These are phyloP conservation scores for Penicillium italicum DNA, from an alignment of 2,329 filamentous ascomycete species.

Conservation along the genomic window DNA sequence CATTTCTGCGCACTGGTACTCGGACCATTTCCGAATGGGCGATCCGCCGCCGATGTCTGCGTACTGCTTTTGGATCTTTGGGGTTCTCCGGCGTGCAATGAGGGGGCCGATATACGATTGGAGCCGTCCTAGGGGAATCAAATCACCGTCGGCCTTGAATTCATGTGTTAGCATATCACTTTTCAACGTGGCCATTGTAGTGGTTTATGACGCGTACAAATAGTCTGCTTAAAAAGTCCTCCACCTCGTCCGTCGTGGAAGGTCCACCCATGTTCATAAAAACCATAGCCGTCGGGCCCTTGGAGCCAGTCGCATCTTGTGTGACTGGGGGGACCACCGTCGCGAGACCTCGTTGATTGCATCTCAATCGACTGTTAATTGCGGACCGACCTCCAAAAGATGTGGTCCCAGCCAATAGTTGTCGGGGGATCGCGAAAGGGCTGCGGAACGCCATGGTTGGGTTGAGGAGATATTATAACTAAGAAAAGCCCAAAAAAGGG, in stretches of 20 bases:
- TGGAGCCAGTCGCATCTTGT: constrained; percentile 65
- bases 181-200: not conserved
- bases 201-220: constrained; percentile 62
- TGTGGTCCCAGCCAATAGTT: constrained; percentile 23
- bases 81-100: constrained; percentile 80
- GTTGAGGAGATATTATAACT: not conserved
- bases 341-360: constrained; percentile 45
- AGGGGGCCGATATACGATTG: constrained; percentile 88
- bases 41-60: constrained; percentile 94
- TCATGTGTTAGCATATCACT: not conserved
- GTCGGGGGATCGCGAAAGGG: constrained; percentile 32
- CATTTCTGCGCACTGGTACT: constrained; percentile 90
- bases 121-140: constrained; percentile 90
- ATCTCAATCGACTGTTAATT: constrained; percentile 21
- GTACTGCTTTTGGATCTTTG: constrained; percentile 96
- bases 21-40: constrained; percentile 96
- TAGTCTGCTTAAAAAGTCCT: constrained; percentile 81
- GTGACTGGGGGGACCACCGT: constrained; percentile 72
- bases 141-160: constrained; percentile 75
- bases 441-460: constrained; percentile 42
- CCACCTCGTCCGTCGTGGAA: constrained; percentile 81
- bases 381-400: constrained; percentile 21
- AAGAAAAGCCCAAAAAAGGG: too few relatives aligned
- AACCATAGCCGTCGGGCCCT: constrained; percentile 94
- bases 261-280: constrained; percentile 99